Evolutionary conservation across 169 alveolate genomes (phyloP), one percentile per base, ranked within the genome.

Genomic region (Sarcocystis neurona): DNA sequence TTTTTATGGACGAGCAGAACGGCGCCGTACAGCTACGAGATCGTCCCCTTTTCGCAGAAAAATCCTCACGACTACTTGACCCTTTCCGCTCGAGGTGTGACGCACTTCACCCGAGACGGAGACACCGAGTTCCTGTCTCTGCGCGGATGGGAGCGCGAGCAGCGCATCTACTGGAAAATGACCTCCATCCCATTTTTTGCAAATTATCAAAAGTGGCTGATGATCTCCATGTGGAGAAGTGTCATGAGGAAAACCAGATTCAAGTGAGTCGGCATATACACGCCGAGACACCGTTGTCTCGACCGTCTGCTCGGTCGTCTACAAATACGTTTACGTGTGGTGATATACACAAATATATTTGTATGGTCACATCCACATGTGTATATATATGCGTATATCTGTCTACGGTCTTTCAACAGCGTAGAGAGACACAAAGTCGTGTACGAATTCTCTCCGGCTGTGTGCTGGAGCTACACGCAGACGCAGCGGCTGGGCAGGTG

Each of bases 111-210:
- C 43, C 79, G 41, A 18, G 87, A 72, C 12, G 60, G 48, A 30
- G 86, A 30, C 30, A 53, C 58, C 68, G 80, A 48, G 58, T 96
- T 93, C 63, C 53, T 91, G 78, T 82, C 96, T 12, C 91, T 96
- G 30, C 94, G 93, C 74, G 97, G 95, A 79, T 97, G 97, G 97
- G 96, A 95, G 92, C 90, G 97, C 72, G 98, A 97, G 79, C 94
- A 93, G 23, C 95, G 93, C 85, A 86, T 95, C 74, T 96, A 90
- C 92, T 85, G 94, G 68, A 75, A 90, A 34, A 79, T 96, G 39
- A 66, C 90, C 66, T 84, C 92, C 23, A 94, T 96, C 43, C 89
- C 90, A 20, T 95, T 96, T 93, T 95, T 96, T 79, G 77, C 84
- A 50, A 87, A 94, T 63, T 94, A 94, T 82, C 92, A 94, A 60